Base-by-base conservation (phyloP, 2,329 filamentous ascomycete genomes). In the Aphanoascus verrucosus region DNA sequence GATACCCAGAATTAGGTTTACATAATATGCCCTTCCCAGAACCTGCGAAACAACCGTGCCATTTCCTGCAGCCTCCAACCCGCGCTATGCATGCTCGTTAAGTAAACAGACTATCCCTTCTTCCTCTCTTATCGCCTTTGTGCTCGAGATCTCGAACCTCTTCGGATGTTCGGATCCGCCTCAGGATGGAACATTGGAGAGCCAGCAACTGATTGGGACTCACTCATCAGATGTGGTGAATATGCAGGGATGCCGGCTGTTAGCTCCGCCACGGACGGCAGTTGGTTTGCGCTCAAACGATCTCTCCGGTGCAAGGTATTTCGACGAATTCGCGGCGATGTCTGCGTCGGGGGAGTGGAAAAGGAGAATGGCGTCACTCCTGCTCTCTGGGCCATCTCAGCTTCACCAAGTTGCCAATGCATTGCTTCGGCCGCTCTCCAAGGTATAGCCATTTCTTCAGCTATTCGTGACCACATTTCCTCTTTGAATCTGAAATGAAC, bases 391-490 rank as follows among this genome's bases (percentile, higher is more conserved):
- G 90, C 90, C 88, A 98, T 97, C 63, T 97, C 93, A 61, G 83
- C 77, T 67, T 95, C 88, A 58, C 91, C 91, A 53, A 98, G 77
- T 65, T 94, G 86, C 91, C 93, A 98, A 71, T 97, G 93, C 90
- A 96, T 96, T 3, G 88, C 90, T 71, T 98, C 91, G 46, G 88
- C 91, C 15, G 93, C 89, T 64, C 93, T 81, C 91, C 91, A 97
- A 35, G 91, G 93, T 54, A 96, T 84, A 31, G 83, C 84, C 84
- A 98, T 91, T 70, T 97, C 91, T 67, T 93, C 88, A 41, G 90
- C 89, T 19, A 97, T 86, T 64, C 91, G 93, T 56, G 87, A 83
- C 91, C 91, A 98, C 88, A 97, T 97, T 66, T 97, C 89, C 58
- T 87, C 82, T 71, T 96, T 96, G 76, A 96, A 95, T 69, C 91